phyloP scores from a whole-genome alignment of 495 filamentous ascomycete species.

The Tetracladium setigerum region DNA sequence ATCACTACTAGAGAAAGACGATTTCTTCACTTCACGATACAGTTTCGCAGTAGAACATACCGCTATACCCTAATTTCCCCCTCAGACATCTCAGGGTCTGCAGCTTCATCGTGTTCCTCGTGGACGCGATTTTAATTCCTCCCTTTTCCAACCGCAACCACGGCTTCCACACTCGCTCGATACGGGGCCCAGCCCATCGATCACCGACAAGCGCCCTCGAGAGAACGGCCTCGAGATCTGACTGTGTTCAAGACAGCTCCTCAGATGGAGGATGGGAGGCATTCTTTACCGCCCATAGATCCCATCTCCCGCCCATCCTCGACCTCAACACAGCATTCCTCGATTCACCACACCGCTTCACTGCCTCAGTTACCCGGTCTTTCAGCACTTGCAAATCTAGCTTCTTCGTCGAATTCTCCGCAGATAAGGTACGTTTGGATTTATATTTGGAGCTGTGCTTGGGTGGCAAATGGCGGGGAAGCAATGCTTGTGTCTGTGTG shows the following conservation, averaged over 20 bases:
- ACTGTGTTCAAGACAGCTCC: slow-evolving; percentile 26
- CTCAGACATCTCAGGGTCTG: background rate
- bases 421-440: slow-evolving; percentile 52
- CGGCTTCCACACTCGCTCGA: slow-evolving; percentile 25
- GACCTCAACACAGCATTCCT: slow-evolving; percentile 29
- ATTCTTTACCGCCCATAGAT: slow-evolving; percentile 32
- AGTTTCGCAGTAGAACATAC: background rate
- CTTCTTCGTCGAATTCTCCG: slow-evolving; percentile 49
- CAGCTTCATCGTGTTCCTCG: background rate
- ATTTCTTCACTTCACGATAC: background rate
- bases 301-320: slow-evolving; percentile 41
- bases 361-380: slow-evolving; percentile 48
- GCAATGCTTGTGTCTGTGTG: background rate
- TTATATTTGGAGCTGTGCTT: background rate
- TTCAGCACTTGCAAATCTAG: slow-evolving; percentile 55
- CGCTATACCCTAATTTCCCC: background rate
- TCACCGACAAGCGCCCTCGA: slow-evolving; percentile 38
- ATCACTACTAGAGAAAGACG: slow-evolving; percentile 10
- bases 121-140: slow-evolving; percentile 14
- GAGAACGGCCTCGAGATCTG: slow-evolving; percentile 33
- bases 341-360: slow-evolving; percentile 30
- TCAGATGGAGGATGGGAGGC: slow-evolving; percentile 32
- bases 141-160: slow-evolving; percentile 23
- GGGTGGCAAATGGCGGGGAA: background rate
- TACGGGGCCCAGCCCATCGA: slow-evolving; percentile 54